These are phyloP conservation scores for Mayamaea pseudoterrestris DNA, from an alignment of 108 stramenopile species.

Conservation along the genomic window DNA sequence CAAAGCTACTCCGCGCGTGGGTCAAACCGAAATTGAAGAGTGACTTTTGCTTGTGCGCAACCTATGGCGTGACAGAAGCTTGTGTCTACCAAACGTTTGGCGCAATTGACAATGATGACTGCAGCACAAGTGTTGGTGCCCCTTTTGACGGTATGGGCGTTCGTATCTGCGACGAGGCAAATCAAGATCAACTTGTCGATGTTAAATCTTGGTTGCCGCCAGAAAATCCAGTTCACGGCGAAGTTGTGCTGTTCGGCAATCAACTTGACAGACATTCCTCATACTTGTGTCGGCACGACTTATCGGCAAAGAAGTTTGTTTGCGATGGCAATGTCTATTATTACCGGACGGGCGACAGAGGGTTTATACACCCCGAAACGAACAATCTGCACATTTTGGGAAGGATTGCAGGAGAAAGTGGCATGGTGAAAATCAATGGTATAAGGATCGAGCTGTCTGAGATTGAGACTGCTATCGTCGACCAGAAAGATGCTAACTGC, in stretches of 20 bases:
- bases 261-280: slow-evolving; percentile 49
- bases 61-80: slow-evolving; percentile 83
- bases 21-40: too few relatives aligned
- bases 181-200: slow-evolving; percentile 24
- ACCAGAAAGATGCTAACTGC: slow-evolving; percentile 10
- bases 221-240: slow-evolving; percentile 26
- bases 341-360: slow-evolving; percentile 75
- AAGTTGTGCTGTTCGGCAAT: slow-evolving; percentile 53
- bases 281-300: slow-evolving; percentile 51
- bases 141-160: slow-evolving; percentile 44
- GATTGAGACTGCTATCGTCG: slow-evolving; percentile 55
- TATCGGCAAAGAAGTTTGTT: slow-evolving; percentile 41
- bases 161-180: slow-evolving; percentile 26
- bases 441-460: slow-evolving; percentile 70
- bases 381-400: slow-evolving; percentile 41
- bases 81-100: slow-evolving; percentile 82
- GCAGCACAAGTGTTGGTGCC: slow-evolving; percentile 42
- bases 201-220: slow-evolving; percentile 17
- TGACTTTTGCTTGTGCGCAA: slow-evolving; percentile 47
- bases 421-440: slow-evolving; percentile 78
- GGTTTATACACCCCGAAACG: slow-evolving; percentile 28
- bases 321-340: slow-evolving; percentile 2
- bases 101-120: slow-evolving; percentile 18
- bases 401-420: slow-evolving; percentile 65
- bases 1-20: slow-evolving; percentile 28